phyloP scores from a whole-genome alignment of 176 grass and related monocot species.

The Lolium perenne region DNA sequence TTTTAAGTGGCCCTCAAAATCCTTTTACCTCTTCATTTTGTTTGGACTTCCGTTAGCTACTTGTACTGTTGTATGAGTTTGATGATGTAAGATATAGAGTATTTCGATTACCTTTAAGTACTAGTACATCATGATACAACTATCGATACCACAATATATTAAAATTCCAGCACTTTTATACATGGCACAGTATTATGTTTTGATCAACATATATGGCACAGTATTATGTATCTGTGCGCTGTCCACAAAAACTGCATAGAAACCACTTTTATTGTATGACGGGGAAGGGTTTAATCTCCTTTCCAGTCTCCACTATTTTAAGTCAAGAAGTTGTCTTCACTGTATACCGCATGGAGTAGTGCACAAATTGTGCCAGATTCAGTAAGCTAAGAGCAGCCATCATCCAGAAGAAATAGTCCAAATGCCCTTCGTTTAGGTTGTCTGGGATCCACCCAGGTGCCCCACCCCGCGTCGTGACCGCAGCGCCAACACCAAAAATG shows the following conservation, averaged over 20 bases:
- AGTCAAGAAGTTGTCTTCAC: conserved; percentile 11
- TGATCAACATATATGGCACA: background rate
- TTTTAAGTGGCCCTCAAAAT: background rate
- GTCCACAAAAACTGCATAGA: background rate
- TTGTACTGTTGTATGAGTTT: background rate
- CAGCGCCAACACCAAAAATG: background rate
- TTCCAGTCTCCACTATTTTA: background rate
- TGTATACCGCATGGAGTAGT: background rate
- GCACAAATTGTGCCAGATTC: conserved; percentile 8
- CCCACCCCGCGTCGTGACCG: background rate
- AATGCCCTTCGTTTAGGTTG: conserved; percentile 31
- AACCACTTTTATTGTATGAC: background rate
- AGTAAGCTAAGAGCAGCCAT: conserved; percentile 27
- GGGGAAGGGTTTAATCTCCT: background rate
- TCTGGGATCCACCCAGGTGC: conserved; percentile 1
- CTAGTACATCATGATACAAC: background rate
- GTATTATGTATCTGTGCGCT: background rate
- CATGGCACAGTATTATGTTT: background rate
- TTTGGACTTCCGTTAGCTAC: background rate
- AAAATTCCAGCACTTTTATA: too few species aligned
- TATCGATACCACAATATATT: too few species aligned
- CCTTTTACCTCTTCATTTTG: background rate
- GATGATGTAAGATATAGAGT: background rate
- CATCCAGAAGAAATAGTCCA: conserved; percentile 30
- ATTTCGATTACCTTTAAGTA: background rate